A percentile compares a stretch with the other conserved stretches of the same genome.
Evolutionary conservation across 225 moss, liverwort and hornwort genomes (phyloP).

Genomic region (Polytrichum commune): DNA sequence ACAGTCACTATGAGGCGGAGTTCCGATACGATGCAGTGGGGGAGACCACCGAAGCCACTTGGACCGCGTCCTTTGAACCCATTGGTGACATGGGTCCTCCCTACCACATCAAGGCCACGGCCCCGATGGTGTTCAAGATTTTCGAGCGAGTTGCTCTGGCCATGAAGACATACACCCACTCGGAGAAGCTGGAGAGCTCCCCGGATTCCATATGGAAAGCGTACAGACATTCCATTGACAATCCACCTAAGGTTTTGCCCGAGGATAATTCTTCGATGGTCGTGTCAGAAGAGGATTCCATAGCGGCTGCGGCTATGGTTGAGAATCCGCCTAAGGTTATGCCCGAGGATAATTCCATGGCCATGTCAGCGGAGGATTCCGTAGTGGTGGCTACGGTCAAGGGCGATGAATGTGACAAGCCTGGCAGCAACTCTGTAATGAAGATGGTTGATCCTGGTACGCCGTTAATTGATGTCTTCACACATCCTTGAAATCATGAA

Average conservation of each 20-base stretch:
- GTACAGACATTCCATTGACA: conserved; percentile 16
- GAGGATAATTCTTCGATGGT: background rate
- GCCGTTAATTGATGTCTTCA: no score
- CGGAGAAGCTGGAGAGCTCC: conserved; percentile 22
- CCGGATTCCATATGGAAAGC: conserved; percentile 15
- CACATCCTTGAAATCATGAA: no score
- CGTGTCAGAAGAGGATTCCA: conserved; percentile 2
- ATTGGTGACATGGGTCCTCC: conserved; percentile 14
- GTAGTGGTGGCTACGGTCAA: conserved; percentile 5
- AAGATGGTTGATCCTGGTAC: conserved; percentile 30
- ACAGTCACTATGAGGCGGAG: conserved; percentile 12
- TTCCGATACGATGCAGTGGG: conserved; percentile 4
- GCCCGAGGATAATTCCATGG: conserved; percentile 9
- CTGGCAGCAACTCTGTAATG: conserved; percentile 23
- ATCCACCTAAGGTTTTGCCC: conserved; percentile 18
- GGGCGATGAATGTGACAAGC: conserved; percentile 15
- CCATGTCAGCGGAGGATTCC: background rate
- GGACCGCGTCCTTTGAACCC: conserved; percentile 28
- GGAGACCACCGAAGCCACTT: conserved; percentile 12
- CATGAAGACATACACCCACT: conserved; percentile 12
- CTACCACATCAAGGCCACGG: conserved; percentile 19
- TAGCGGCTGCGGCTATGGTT: conserved; percentile 9
- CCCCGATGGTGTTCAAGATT: conserved; percentile 7
- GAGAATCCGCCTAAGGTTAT: conserved; percentile 16
- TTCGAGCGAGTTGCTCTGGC: conserved; percentile 11